Base-by-base conservation (phyloP, 1,284 basidiomycete genomes). In the Pterulicium gracile region DNA sequence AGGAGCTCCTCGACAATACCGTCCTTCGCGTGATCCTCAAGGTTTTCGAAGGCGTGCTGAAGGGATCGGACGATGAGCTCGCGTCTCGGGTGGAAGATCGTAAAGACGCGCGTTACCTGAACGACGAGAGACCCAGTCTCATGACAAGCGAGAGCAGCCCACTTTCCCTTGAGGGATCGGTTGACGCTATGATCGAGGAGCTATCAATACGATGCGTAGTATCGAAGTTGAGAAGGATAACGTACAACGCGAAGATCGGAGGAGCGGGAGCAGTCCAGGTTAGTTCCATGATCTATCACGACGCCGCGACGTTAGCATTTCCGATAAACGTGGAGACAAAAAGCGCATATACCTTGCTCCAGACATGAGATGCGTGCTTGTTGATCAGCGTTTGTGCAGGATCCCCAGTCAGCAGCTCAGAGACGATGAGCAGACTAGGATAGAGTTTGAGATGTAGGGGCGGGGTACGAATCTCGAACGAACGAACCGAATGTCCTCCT, bases 321-420 rank as follows among this genome's bases (percentile, higher is more conserved):
- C 32, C 13, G 36, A 15, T 19, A 21, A 49, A 15, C 27, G 32
- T 20, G 18, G 34, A 12, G 42, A 41, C 21, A 46, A 17, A 47
- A 36, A 18, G 32, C 4, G 17, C 44, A 50, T 62, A 45, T 56
- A 85, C 84, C 70, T 88, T 88, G 63, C 83, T 87, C 86, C 86
- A 88, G 17, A 88, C 86, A 59, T 88, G 86, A 47, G 84, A 87
- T 1, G 86, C 86, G 59, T 89, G 86, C 59, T 89, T 89, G 60
- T 89, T 89, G 10, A 88, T 80, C 18, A 89, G 68, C 3, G 86
- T 89, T 58, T 85, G 75, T 1, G 84, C 83, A 5, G 86, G 85
- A 56, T 88, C 86, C 1, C 84, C 82, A 15, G 80, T 69, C 27
- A 89, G 72, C 27, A 89, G 71, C 59, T 89, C 86, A 1, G 82